Evolutionary conservation across 345 rosid genomes (phyloP), one percentile per base, ranked within the genome.

Genomic region (Lepidium africanum): DNA sequence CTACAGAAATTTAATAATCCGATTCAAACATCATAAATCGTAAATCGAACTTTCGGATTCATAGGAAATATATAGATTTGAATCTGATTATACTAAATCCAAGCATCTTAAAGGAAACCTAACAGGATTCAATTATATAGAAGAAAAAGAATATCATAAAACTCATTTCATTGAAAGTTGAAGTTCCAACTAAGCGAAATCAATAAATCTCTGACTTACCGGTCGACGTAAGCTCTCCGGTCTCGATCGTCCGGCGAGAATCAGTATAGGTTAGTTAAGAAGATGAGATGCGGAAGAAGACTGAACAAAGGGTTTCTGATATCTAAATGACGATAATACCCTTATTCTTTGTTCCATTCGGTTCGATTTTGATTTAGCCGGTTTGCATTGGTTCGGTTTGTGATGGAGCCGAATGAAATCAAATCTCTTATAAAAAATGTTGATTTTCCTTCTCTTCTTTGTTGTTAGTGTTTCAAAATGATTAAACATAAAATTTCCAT

Each of bases 231-330:
- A 41, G 35, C 62, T 66, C 14, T 32, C 52, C 66, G 67, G 55
- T 62, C 13, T 46, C 5, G 55, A 47, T 62, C 33, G 45, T 14
- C 63, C 72, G 64, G 73, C 65, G 65, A 68, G 73, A 47, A 10
- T 10, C 0, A 25, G 13, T 5, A 35, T 10, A 0, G 37, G 27
- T 5, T 19, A 67, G 19, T 67, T 63, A 10, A 35, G 55, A 33
- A 17, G 36, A 32, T 16, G 36, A 27, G 23, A 8, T 9, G 54
- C 7, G n/a, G 55, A 59, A n/a, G 69, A 36, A 30, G 72, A 59
- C 37, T 46, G 30, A 25, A 14, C 16, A 25, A 32, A 66, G 72
- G 64, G 64, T 57, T 53, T 56, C 9, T 58, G 21, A 3, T 19
- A 0, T 7, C 0, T 42, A n/a, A 46, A 45, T 23, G 72, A 68